Conservation (phyloP, 208 protist genomes). For the Herpetomonas tarakana region DNA sequence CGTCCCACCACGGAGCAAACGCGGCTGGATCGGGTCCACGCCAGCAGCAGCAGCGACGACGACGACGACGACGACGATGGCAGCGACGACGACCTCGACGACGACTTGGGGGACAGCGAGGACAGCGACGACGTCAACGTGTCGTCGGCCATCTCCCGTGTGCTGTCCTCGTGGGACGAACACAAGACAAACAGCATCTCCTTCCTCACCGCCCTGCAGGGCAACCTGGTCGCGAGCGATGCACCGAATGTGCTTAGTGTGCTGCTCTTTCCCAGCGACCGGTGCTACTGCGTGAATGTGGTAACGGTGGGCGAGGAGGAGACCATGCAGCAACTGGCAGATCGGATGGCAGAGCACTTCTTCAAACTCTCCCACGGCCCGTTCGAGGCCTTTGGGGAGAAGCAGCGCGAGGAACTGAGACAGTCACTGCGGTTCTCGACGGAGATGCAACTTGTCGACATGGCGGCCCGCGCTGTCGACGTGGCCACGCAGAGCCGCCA, state of each 20-base stretch:
- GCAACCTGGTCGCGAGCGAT: constrained; percentile 29
- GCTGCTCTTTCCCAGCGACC: constrained; percentile 28
- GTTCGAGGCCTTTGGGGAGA: constrained; percentile 25
- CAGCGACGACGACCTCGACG: constrained; percentile 9
- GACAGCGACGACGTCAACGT: constrained; percentile 18
- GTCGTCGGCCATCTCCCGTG: constrained; percentile 28
- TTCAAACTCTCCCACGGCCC: constrained; percentile 31
- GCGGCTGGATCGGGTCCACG: too few species aligned
- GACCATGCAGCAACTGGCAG: constrained; percentile 25
- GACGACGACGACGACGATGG: neutral
- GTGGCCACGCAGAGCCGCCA: constrained; percentile 20
- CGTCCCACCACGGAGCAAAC: neutral
- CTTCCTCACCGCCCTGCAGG: constrained; percentile 35
- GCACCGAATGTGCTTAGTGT: constrained; percentile 30
- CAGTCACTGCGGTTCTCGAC: constrained; percentile 25
- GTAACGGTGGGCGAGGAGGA: constrained; percentile 28
- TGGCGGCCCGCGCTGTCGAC: constrained; percentile 9
- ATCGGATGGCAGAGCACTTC: constrained; percentile 26
- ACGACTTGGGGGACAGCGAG: constrained; percentile 2
- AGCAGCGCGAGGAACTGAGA: constrained; percentile 11
- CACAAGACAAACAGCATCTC: constrained; percentile 26
- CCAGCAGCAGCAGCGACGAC: neutral
- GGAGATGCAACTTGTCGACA: constrained; percentile 23
- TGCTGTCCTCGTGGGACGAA: constrained; percentile 36
- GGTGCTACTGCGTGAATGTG: constrained; percentile 36